These are phyloP conservation scores for Ambrosia artemisiifolia DNA, from an alignment of 129 eudicot species.

Conservation along the genomic window DNA sequence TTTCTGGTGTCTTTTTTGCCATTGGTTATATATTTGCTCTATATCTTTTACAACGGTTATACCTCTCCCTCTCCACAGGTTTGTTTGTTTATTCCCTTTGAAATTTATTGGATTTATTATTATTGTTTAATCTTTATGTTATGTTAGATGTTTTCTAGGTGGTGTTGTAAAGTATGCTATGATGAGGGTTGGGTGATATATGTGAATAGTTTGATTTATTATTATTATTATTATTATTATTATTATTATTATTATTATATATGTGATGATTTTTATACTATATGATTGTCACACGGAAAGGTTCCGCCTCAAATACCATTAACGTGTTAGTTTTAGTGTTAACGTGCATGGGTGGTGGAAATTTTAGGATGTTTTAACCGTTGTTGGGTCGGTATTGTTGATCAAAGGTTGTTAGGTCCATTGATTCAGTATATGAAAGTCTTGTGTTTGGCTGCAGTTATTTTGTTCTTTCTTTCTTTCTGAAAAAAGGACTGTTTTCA, in stretches of 20 bases:
- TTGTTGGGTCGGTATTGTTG: not conserved
- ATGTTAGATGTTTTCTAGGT: too few species aligned
- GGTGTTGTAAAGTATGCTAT: too few species aligned
- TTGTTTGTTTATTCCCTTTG: not conserved
- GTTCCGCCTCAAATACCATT: not conserved
- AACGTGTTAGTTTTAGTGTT: not conserved
- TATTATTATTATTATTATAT: too few species aligned
- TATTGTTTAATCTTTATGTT: not conserved
- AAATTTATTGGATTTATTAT: not conserved
- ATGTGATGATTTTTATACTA: too few species aligned
- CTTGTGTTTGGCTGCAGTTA: not conserved
- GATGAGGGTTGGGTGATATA: too few species aligned
- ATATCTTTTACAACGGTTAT: conserved; percentile 1
- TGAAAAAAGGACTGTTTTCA: not conserved
- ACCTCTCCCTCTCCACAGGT: conserved; percentile 19
- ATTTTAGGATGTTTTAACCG: not conserved
- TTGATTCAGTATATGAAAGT: not conserved
- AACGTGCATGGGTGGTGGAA: not conserved
- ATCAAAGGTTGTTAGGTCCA: not conserved
- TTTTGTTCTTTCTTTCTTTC: too few species aligned
- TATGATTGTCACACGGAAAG: not conserved
- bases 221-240: too few species aligned
- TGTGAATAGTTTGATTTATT: too few species aligned
- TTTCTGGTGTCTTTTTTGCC: conserved; percentile 27
- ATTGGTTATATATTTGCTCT: conserved; percentile 15